These are phyloP conservation scores for Cercophora samala DNA, from an alignment of 495 filamentous ascomycete genomes.

Conservation along the genomic window DNA sequence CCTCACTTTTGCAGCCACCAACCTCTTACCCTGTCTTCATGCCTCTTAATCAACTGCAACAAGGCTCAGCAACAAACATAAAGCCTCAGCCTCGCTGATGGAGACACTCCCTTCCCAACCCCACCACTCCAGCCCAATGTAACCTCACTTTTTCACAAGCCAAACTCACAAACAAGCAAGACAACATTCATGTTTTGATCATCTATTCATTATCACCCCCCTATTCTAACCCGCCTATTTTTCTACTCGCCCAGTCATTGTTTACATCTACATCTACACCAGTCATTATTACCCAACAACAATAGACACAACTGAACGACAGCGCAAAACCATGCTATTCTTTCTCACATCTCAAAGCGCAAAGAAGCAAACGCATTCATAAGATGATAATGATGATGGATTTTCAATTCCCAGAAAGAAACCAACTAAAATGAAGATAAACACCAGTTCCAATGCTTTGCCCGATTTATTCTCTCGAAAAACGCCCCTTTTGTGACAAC, in stretches of 20 bases:
- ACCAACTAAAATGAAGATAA: not conserved
- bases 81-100: not conserved
- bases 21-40: no score
- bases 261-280: not conserved
- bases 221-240: not conserved
- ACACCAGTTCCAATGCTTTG: not conserved
- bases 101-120: not conserved
- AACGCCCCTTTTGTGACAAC: not conserved
- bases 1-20: no score
- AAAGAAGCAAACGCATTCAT: not conserved
- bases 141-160: not conserved
- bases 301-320: not conserved
- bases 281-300: not conserved
- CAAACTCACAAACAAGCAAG: not conserved
- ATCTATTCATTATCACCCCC: not conserved
- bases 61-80: not conserved
- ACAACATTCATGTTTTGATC: no score
- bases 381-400: not conserved
- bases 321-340: not conserved
- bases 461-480: not conserved
- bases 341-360: not conserved
- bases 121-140: not conserved
- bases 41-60: no score
- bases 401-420: not conserved
- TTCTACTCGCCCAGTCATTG: not conserved